phyloP scores from a whole-genome alignment of 768 basidiomycete species.

The Ramaria sp. region DNA sequence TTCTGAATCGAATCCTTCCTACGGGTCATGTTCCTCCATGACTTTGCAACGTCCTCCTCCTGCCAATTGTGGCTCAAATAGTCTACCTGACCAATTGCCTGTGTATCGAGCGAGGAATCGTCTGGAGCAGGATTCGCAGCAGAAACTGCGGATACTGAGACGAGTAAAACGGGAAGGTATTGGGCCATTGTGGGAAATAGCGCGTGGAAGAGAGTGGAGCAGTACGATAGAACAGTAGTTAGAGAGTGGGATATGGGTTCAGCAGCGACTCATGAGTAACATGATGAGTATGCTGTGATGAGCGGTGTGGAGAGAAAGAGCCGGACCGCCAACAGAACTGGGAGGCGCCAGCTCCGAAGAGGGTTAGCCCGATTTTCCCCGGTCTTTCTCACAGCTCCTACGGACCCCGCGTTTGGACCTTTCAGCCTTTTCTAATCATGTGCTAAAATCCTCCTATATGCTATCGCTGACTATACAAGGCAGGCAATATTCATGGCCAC shows the following conservation, averaged over 20 bases:
- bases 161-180: conserved; percentile 61
- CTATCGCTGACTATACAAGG: too few relatives aligned
- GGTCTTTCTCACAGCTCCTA: not conserved
- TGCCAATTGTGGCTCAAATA: conserved; percentile 97
- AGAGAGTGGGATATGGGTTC: not conserved
- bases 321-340: not conserved
- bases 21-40: conserved; percentile 97
- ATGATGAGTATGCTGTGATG: not conserved
- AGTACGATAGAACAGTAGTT: not conserved
- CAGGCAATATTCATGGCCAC: too few relatives aligned
- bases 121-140: conserved; percentile 39
- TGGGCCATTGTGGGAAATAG: conserved; percentile 25
- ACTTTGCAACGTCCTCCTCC: conserved; percentile 96
- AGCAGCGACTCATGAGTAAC: not conserved
- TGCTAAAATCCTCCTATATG: too few relatives aligned
- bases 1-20: conserved; percentile 98
- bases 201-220: not conserved
- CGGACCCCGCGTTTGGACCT: too few relatives aligned
- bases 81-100: conserved; percentile 91
- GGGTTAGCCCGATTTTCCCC: not conserved
- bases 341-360: not conserved
- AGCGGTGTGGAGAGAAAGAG: not conserved
- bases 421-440: too few relatives aligned
- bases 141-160: conserved; percentile 46
- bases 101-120: conserved; percentile 72